Base-by-base conservation (phyloP, 2,329 filamentous ascomycete species). In the Colletotrichum limetticola region DNA sequence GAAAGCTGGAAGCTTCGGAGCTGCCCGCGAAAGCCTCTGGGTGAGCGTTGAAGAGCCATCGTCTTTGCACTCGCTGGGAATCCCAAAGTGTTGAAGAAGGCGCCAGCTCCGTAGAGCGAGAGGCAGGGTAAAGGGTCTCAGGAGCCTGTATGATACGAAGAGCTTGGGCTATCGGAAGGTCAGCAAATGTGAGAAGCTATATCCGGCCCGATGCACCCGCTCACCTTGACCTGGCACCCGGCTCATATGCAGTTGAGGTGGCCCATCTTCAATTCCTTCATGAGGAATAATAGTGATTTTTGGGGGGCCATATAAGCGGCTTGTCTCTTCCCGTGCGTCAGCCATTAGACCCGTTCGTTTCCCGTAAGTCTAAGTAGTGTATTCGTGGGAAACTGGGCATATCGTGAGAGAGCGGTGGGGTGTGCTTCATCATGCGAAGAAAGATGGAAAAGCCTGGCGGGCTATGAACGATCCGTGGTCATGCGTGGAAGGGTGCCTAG, bases 41-140 rank as follows among this genome's bases (percentile, higher is more conserved):
- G n/a, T 87, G 82, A 37, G 80, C 80, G 55, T 86, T 86, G 57
- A 85, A 77, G 4, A 91, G 83, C 88, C 88, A 91, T 80, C 82
- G 82, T 61, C 81, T 81, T 70, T 88, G 86, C 5, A 70, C 64
- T 53, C 69, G 68, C 32, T 72, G 68, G n/a, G 62, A 65, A 9
- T 67, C 58, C 59, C 42, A 73, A 26, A 63, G 37, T 11, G 72
- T 58, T 22, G 61, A 65, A 11, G 46, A 32, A 37, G 69, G 72
- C 12, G 49, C 60, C 22, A 58, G 53, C n/a, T 67, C 59, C 19
- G 63, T 52, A 11, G 66, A 66, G 12, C 35, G 65, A 2, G 70
- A 49, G 9, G 69, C 32, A 46, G 69, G 58, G 35, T 65, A 75
- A 62, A 67, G 66, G 22, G 55, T 8, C 32, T 73, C 65, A 22